Evolutionary conservation across 1,284 basidiomycete species (phyloP).

Genomic region (Sparassis latifolia): DNA sequence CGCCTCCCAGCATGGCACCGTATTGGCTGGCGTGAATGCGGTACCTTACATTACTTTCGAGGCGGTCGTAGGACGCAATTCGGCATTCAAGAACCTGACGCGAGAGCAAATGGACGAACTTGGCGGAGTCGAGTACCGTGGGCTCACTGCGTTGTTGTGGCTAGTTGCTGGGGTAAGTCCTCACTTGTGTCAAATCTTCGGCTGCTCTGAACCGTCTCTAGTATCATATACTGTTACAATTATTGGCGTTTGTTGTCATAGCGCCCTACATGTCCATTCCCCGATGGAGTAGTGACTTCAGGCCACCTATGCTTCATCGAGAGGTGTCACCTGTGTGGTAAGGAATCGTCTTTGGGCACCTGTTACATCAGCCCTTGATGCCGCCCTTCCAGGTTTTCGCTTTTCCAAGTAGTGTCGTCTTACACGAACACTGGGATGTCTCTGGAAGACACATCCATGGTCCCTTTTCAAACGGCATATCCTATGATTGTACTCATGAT

Average conservation of each 20-base stretch:
- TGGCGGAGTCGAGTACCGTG: constrained; percentile 91
- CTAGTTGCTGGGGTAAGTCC: constrained; percentile 44
- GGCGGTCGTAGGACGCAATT: constrained; percentile 82
- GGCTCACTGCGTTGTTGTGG: constrained; percentile 74
- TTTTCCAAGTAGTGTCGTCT: constrained; percentile 83
- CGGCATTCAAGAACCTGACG: constrained; percentile 76
- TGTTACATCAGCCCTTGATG: no score
- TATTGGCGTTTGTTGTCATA: constrained; percentile 44
- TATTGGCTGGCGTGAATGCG: constrained; percentile 36
- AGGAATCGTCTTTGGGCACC: neutral
- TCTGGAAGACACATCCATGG: constrained; percentile 85
- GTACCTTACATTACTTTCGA: constrained; percentile 88
- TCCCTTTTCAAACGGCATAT: constrained; percentile 85
- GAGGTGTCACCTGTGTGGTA: constrained; percentile 57
- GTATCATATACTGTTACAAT: constrained; percentile 48
- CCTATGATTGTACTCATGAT: constrained; percentile 66
- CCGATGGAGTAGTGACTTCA: constrained; percentile 51
- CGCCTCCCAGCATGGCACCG: constrained; percentile 21
- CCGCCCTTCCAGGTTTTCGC: constrained; percentile 59
- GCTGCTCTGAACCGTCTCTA: constrained; percentile 19
- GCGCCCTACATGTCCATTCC: constrained; percentile 67
- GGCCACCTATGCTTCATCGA: constrained; percentile 46
- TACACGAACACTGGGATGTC: constrained; percentile 91
- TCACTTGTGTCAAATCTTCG: neutral
- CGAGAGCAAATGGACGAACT: constrained; percentile 86